A percentile compares a stretch with the other conserved stretches of the same genome.
These are phyloP conservation scores for Elsinoe ampelina DNA, from an alignment of 2,329 filamentous ascomycete species.

Conservation along the genomic window DNA sequence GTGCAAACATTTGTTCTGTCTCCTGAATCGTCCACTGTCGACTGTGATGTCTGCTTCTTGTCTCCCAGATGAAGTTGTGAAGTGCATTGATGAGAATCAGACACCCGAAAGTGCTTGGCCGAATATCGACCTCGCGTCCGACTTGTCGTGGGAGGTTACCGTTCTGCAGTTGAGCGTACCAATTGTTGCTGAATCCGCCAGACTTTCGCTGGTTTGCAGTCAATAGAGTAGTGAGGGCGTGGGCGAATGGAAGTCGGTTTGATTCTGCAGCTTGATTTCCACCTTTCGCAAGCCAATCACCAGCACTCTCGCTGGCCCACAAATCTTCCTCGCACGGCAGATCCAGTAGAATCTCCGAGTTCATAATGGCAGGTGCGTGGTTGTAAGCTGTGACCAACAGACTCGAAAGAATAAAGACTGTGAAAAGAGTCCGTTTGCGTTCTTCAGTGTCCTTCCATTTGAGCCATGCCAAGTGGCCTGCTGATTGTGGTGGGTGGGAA, in stretches of 20 bases:
- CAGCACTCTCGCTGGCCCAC: conserved; percentile 73
- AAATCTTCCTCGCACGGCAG: conserved; percentile 89
- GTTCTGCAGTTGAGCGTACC: conserved; percentile 17
- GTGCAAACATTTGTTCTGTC: conserved; percentile 89
- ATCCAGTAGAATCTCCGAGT: conserved; percentile 84
- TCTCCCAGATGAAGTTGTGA: conserved; percentile 98
- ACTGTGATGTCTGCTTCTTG: conserved; percentile 77
- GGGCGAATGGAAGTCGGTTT: conserved; percentile 68
- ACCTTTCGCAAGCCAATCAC: conserved; percentile 70
- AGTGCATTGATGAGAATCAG: conserved; percentile 85
- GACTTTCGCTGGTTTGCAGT: conserved; percentile 58
- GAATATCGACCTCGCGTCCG: conserved; percentile 46
- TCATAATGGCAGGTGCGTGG: conserved; percentile 79
- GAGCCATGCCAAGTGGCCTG: conserved; percentile 59
- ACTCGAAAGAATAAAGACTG: conserved; percentile 85
- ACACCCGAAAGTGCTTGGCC: conserved; percentile 85
- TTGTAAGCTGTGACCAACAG: conserved; percentile 88
- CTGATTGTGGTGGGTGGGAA: conserved; percentile 22
- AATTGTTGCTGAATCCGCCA: conserved; percentile 19
- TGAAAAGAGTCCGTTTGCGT: conserved; percentile 83
- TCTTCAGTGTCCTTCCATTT: conserved; percentile 84
- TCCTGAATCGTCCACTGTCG: conserved; percentile 85
- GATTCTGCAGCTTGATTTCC: conserved; percentile 60
- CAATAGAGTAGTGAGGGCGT: conserved; percentile 70
- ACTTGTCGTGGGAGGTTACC: conserved; percentile 16